Evolutionary conservation across 768 basidiomycete species (phyloP), one percentile per base, ranked within the genome.

Genomic region (Lactifluus piperatus): DNA sequence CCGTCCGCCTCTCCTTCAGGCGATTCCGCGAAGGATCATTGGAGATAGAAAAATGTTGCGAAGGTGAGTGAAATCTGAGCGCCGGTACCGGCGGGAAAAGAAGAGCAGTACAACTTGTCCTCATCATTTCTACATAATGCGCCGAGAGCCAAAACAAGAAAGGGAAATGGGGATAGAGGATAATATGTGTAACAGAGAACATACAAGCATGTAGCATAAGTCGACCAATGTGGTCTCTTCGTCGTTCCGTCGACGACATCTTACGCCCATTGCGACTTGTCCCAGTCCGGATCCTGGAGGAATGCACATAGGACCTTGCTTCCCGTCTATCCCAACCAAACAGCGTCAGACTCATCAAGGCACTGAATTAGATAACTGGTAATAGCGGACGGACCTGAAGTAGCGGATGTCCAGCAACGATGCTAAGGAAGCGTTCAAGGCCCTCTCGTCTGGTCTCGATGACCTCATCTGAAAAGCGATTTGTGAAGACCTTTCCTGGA

Each of bases 401-500:
- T 56, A 99, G 75, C 8, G 97, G 97, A 71, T 99, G 97, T 0
- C 97, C 97, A 2, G 97, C 97, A 49, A 99, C 95, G 62, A 99
- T 84, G 66, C 90, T 92, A 67, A 99, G 72, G 74, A 98, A 99
- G 30, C 95, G 77, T 75, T 98, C 95, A 24, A 98, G 74, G 1
- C 95, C 95, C 69, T 98, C 94, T 64, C 95, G 76, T 59, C 97
- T 75, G 56, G 79, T 76, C 72, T 98, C 95, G 58, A 99, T 97
- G 46, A 97, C 88, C 72, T 99, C 97, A 66, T 98, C 95, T 16
- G 93, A 94, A 75, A 98, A 99, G 39, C 97, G 79, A 69, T 97
- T 97, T 32, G 94, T 97, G 75, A 99, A 99, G 41, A 98, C 91
- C 73, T 98, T 99, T 55, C 97, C 97, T 1, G 97, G 95, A 34